Percentiles rank a stretch among this genome's conserved stretches.
Evolutionary conservation across 805 yeast genomes (phyloP).

Genomic region (Pichia californica): DNA sequence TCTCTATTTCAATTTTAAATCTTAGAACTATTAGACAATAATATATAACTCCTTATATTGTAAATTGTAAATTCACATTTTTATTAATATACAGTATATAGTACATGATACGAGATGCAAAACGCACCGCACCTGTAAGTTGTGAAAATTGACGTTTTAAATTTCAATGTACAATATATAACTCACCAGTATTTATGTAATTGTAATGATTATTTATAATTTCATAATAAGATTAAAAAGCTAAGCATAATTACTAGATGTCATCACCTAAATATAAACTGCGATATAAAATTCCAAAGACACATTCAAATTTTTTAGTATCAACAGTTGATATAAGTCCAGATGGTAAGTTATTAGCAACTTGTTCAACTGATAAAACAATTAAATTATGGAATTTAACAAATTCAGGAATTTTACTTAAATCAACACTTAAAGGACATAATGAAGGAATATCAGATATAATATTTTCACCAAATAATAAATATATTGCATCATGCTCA

Average conservation of each 20-base stretch:
- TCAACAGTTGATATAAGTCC: slow-evolving; percentile 58
- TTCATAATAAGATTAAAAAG: too few relatives aligned
- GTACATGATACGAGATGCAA: too few relatives aligned
- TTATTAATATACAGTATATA: too few relatives aligned
- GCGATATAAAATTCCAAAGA: slow-evolving; percentile 7
- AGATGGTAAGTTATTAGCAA: slow-evolving; percentile 50
- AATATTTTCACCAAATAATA: slow-evolving; percentile 70
- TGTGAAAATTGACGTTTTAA: too few relatives aligned
- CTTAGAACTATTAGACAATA: too few relatives aligned
- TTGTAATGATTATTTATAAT: too few relatives aligned
- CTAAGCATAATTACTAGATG: too few relatives aligned
- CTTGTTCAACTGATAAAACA: slow-evolving; percentile 50
- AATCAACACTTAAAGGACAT: slow-evolving; percentile 48
- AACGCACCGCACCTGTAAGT: too few relatives aligned
- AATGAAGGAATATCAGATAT: slow-evolving; percentile 66
- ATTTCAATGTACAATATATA: too few relatives aligned
- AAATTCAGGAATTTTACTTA: slow-evolving; percentile 23
- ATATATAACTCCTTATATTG: too few relatives aligned
- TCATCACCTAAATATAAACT: slow-evolving; percentile 10
- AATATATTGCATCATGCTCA: slow-evolving; percentile 72
- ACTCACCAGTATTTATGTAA: too few relatives aligned
- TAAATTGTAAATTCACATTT: too few relatives aligned
- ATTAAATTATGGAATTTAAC: slow-evolving; percentile 50
- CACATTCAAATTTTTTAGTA: slow-evolving; percentile 18
- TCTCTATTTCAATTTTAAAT: background rate